Percentiles rank a stretch among this genome's conserved stretches.
Evolutionary conservation across 257 asterid genomes (phyloP).

Genomic region (Linaria vulgaris): DNA sequence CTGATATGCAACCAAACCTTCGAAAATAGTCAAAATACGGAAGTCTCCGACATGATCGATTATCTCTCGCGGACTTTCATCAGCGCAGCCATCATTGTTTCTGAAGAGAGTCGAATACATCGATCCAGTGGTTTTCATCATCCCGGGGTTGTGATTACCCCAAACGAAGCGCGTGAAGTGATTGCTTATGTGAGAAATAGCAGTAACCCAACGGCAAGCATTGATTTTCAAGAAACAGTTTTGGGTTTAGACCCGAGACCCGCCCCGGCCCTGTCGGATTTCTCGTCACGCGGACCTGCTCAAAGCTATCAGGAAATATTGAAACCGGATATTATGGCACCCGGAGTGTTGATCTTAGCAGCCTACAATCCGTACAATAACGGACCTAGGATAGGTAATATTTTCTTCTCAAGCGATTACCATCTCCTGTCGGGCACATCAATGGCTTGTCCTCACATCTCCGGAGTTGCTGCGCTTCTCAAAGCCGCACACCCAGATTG

Average conservation of each 20-base stretch:
- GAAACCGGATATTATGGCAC: conserved; percentile 44
- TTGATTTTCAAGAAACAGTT: conserved; percentile 49
- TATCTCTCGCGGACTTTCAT: conserved; percentile 12
- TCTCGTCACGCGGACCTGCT: conserved; percentile 53
- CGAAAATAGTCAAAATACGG: not conserved
- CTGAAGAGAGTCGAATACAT: conserved; percentile 32
- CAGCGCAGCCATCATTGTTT: conserved; percentile 39
- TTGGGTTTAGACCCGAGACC: conserved; percentile 42
- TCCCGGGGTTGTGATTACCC: conserved; percentile 47
- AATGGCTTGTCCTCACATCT: conserved; percentile 38
- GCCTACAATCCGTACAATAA: conserved; percentile 18
- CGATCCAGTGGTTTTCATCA: conserved; percentile 26
- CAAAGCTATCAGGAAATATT: conserved; percentile 37
- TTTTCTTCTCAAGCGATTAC: conserved; percentile 25
- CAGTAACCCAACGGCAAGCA: conserved; percentile 36
- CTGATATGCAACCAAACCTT: conserved; percentile 29
- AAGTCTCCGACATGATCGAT: not conserved
- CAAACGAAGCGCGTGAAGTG: conserved; percentile 32
- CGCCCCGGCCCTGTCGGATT: conserved; percentile 50
- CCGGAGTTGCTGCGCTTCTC: conserved; percentile 34
- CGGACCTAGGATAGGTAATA: conserved; percentile 7
- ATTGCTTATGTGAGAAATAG: conserved; percentile 35
- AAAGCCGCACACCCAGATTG: conserved; percentile 38
- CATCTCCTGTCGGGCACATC: conserved; percentile 32
- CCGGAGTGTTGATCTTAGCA: conserved; percentile 33